A percentile compares a stretch with the other conserved stretches of the same genome.
phyloP scores from a whole-genome alignment of 495 filamentous ascomycete genomes.

The Penicillium tannophilum region DNA sequence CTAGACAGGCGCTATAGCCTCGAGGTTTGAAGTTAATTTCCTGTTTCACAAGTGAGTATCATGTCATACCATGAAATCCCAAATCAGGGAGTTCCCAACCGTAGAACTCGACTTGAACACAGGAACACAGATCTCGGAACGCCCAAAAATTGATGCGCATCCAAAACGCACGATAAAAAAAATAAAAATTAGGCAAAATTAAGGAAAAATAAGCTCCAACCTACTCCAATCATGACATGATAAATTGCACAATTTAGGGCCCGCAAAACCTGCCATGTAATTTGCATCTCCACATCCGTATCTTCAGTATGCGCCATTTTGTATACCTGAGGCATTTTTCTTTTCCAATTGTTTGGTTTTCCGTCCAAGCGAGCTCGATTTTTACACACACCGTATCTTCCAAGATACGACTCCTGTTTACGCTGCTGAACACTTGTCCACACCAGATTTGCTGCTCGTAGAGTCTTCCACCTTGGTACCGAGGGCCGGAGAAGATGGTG shows the following conservation, averaged over 20 bases:
- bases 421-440: background rate
- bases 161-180: background rate
- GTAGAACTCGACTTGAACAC: background rate
- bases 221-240: conserved; percentile 16
- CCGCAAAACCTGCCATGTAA: conserved; percentile 7
- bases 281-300: conserved; percentile 13
- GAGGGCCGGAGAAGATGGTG: background rate
- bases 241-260: background rate
- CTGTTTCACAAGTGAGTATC: background rate
- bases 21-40: background rate
- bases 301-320: conserved; percentile 31
- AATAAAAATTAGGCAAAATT: conserved; percentile 1
- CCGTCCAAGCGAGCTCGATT: background rate
- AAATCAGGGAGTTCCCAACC: background rate
- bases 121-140: no score
- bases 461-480: background rate
- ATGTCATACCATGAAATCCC: background rate
- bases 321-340: conserved; percentile 33
- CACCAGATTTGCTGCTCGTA: background rate
- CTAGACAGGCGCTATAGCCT: conserved; percentile 21
- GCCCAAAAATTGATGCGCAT: no score
- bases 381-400: conserved; percentile 8
- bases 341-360: conserved; percentile 23
- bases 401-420: conserved; percentile 1
- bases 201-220: conserved; percentile 25